Percentiles rank a stretch among this genome's conserved stretches.
Conservation (phyloP, 2,329 filamentous ascomycete genomes). For the Exophiala aquamarina region DNA sequence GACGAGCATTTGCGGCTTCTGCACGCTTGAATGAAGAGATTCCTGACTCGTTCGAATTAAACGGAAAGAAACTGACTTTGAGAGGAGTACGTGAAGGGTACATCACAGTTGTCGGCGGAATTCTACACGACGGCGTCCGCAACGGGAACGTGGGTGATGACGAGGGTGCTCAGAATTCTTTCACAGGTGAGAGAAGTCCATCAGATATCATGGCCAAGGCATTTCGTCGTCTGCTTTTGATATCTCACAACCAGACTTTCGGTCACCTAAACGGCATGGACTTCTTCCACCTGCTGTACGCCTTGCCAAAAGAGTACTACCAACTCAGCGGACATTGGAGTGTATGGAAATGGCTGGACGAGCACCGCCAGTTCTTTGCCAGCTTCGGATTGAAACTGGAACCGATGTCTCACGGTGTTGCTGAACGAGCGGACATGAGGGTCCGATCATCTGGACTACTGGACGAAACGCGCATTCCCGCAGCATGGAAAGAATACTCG, state of each 20-base stretch:
- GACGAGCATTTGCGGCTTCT: constrained; percentile 16
- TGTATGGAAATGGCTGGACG: constrained; percentile 12
- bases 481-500: constrained; percentile 19
- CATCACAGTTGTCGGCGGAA: constrained; percentile 11
- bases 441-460: not conserved
- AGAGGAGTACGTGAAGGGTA: constrained; percentile 12
- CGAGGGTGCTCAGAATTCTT: no score
- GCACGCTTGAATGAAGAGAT: constrained; percentile 12
- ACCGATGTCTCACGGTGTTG: not conserved
- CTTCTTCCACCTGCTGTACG: constrained; percentile 16
- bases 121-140: constrained; percentile 1
- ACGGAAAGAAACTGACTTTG: constrained; percentile 9
- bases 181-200: not conserved
- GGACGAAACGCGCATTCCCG: constrained; percentile 2
- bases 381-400: constrained; percentile 2
- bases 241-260: constrained; percentile 19
- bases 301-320: constrained; percentile 12
- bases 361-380: constrained; percentile 7
- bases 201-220: constrained; percentile 13
- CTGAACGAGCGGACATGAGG: not conserved
- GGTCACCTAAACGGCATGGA: constrained; percentile 9
- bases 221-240: constrained; percentile 17
- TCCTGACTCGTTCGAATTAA: constrained; percentile 11
- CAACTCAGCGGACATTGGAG: not conserved
- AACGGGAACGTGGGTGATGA: not conserved